phyloP scores from a whole-genome alignment of 495 filamentous ascomycete genomes.

The Penicillium tannophilum region DNA sequence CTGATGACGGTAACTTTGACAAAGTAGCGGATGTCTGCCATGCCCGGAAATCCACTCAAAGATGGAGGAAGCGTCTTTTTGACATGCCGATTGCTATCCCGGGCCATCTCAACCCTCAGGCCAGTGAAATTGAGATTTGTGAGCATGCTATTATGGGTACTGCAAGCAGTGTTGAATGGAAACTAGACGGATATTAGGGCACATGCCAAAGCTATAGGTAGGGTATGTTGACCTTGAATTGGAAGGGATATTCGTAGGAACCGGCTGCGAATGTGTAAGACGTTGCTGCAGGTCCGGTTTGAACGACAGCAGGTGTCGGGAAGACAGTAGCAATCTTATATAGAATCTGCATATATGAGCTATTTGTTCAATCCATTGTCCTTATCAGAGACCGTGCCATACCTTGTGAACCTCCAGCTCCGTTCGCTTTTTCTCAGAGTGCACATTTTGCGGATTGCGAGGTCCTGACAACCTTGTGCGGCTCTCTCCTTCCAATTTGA shows the following conservation, averaged over 20 bases:
- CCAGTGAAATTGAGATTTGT: slow-evolving; percentile 58
- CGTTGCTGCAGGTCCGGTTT: slow-evolving; percentile 41
- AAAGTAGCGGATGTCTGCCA: slow-evolving; percentile 90
- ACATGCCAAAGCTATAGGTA: not conserved
- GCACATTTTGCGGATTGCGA: slow-evolving; percentile 61
- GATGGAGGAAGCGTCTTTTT: slow-evolving; percentile 88
- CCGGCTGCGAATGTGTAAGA: slow-evolving; percentile 72
- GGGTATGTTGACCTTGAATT: slow-evolving; percentile 67
- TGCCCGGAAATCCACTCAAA: slow-evolving; percentile 74
- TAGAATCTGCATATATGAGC: slow-evolving; percentile 52
- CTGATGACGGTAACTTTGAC: slow-evolving; percentile 88
- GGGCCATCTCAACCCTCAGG: slow-evolving; percentile 59
- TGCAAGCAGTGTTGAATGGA: slow-evolving; percentile 89
- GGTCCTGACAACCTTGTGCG: slow-evolving; percentile 60
- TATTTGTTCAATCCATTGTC: not conserved
- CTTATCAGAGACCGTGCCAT: slow-evolving; percentile 10
- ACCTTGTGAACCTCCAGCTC: slow-evolving; percentile 83
- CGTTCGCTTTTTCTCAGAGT: slow-evolving; percentile 57
- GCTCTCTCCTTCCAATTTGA: slow-evolving; percentile 93
- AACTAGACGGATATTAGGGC: slow-evolving; percentile 44
- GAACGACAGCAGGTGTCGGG: slow-evolving; percentile 56
- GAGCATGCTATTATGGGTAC: slow-evolving; percentile 57
- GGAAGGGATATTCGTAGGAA: slow-evolving; percentile 84
- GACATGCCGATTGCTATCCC: slow-evolving; percentile 63
- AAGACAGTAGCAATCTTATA: slow-evolving; percentile 68